Percentiles rank a stretch among this genome's conserved stretches.
Conservation (phyloP, 2,329 filamentous ascomycete species). For the Pezizomycotina sp. region DNA sequence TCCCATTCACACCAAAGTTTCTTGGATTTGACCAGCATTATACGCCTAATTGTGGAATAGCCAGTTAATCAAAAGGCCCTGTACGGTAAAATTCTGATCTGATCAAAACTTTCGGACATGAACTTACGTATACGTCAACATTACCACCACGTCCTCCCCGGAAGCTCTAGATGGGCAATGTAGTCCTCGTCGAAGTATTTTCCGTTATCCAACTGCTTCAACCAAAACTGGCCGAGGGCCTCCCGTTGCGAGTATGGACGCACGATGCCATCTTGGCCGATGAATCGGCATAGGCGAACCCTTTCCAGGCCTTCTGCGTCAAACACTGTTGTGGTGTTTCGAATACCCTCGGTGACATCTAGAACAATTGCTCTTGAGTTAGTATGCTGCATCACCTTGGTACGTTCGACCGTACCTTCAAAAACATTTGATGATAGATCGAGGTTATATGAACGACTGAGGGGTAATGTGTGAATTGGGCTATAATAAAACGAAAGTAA, state of each 20-base stretch:
- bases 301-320: slow-evolving; percentile 88
- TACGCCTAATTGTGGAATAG: slow-evolving; percentile 34
- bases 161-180: slow-evolving; percentile 86
- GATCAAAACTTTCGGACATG: too few relatives aligned
- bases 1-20: slow-evolving; percentile 87
- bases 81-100: too few relatives aligned
- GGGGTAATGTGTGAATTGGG: background rate
- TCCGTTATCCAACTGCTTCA: slow-evolving; percentile 94
- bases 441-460: background rate
- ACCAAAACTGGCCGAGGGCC: slow-evolving; percentile 92
- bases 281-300: slow-evolving; percentile 81
- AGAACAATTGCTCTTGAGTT: slow-evolving; percentile 12
- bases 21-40: slow-evolving; percentile 78
- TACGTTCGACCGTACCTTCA: background rate
- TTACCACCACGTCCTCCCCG: slow-evolving; percentile 72
- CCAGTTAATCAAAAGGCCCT: background rate
- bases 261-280: slow-evolving; percentile 81
- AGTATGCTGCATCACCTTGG: background rate
- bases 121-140: slow-evolving; percentile 58
- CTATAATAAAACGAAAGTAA: background rate
- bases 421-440: slow-evolving; percentile 3
- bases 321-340: slow-evolving; percentile 97
- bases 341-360: slow-evolving; percentile 86
- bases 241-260: slow-evolving; percentile 88
- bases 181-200: slow-evolving; percentile 97